phyloP scores from a whole-genome alignment of 2,329 filamentous ascomycete genomes.

The Claviceps lovelessii region DNA sequence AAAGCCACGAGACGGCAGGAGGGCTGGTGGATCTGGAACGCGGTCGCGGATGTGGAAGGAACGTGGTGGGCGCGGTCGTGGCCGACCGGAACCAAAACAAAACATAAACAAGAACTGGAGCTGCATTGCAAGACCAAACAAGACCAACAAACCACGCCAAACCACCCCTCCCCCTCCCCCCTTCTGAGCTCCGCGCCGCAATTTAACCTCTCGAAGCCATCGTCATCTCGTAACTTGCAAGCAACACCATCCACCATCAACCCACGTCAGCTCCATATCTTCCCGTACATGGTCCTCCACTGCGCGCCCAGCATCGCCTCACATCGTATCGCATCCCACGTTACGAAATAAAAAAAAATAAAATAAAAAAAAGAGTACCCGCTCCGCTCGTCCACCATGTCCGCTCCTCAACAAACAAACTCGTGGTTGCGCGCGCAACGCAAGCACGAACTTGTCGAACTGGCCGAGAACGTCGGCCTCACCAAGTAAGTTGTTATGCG shows the following conservation, averaged over 20 bases:
- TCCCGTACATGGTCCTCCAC: not conserved
- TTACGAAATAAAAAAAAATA: not conserved
- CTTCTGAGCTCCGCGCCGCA: not conserved
- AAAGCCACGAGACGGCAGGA: not conserved
- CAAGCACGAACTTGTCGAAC: conserved; percentile 63
- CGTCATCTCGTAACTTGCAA: not conserved
- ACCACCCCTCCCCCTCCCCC: not conserved
- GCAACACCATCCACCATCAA: too few relatives aligned
- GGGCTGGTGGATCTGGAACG: not conserved
- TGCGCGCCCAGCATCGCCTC: conserved; percentile 1
- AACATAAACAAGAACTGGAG: conserved; percentile 5
- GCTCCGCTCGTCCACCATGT: conserved; percentile 9
- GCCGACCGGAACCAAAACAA: conserved; percentile 3
- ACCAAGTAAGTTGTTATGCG: conserved; percentile 44
- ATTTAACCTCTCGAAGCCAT: not conserved
- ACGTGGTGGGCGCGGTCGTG: not conserved
- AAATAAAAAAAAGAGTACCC: too few relatives aligned
- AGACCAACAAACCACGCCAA: not conserved
- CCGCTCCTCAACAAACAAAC: conserved; percentile 27
- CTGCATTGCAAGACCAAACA: not conserved
- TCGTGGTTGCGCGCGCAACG: conserved; percentile 69
- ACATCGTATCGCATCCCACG: not conserved
- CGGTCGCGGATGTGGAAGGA: not conserved
- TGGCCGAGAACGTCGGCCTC: conserved; percentile 57
- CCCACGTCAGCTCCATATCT: not conserved